Base-by-base conservation (phyloP, 2,329 filamentous ascomycete genomes). In the Apiospora aurea region DNA sequence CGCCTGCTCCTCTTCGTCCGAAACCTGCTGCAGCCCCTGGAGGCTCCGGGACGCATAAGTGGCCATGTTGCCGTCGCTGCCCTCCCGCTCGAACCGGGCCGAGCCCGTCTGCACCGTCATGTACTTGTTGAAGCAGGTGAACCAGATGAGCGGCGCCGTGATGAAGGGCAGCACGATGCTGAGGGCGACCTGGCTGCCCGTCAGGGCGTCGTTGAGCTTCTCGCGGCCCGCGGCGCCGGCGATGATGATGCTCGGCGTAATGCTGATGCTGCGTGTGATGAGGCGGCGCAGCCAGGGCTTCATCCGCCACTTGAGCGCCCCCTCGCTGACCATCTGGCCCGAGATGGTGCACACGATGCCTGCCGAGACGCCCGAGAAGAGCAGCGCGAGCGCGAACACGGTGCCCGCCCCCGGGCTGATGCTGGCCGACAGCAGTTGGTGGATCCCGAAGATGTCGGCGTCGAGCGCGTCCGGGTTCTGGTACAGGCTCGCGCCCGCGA, bases 331-430 rank as follows among this genome's bases (percentile, higher is more conserved):
- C 91, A 97, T 96, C 80, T 97, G 94, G 0, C 94, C 94, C 0
- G 94, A 89, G 76, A 97, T 96, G 1, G 95, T 97, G 83, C 94
- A 97, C 2, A 97, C 92, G 47, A 97, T 94, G 7, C 94, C 94
- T 0, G 94, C 94, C 0, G 91, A 94, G 16, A 94, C 88, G 11
- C 94, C 94, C 0, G 92, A 95, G 0, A 97, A 88, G 0, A 97
- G 87, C 0, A 97, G 84, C 0, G 94, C 94, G 2, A 97, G 85
- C 0, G 94, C 94, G 75, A 97, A 97, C n/a, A 97, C 85, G 2
- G 93, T 93, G 1, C 94, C 95, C 0, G 94, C 95, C 0, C 89
- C 92, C 0, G 91, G 90, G 0, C 92, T 90, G 69, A 97, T 90
- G 71, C 89, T 92, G 0, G 81, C 77, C 0, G 90, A 88, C 0